These are phyloP conservation scores for Acanthamoeba royreba DNA, from an alignment of 208 protist genomes.

Conservation along the genomic window DNA sequence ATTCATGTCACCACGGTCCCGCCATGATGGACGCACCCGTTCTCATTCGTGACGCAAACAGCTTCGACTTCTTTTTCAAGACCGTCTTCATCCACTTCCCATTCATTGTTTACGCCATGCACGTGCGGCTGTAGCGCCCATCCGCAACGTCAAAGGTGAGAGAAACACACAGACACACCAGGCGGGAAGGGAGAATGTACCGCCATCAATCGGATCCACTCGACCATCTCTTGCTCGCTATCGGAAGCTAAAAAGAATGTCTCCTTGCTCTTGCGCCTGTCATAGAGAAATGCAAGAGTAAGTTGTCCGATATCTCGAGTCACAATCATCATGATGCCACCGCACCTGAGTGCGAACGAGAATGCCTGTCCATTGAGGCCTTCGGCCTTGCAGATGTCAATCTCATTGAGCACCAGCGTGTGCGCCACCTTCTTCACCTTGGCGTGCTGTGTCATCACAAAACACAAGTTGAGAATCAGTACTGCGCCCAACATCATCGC, in stretches of 20 bases:
- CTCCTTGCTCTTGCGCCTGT: constrained; percentile 19
- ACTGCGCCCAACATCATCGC: background rate
- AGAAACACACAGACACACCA: background rate
- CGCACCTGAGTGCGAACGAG: background rate
- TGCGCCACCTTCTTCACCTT: background rate
- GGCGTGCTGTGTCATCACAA: background rate
- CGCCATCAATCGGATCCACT: constrained; percentile 28
- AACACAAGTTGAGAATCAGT: background rate
- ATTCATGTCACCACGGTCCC: too few species aligned
- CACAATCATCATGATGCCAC: background rate
- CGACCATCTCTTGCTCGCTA: constrained; percentile 7
- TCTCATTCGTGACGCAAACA: constrained; percentile 1
- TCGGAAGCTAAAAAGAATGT: background rate
- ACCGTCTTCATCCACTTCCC: background rate
- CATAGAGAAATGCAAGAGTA: background rate
- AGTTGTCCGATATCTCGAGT: background rate
- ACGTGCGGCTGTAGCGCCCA: constrained; percentile 15
- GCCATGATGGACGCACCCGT: background rate
- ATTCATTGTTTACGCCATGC: background rate
- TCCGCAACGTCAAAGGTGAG: too few species aligned
- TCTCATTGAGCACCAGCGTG: background rate
- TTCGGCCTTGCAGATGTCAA: background rate
- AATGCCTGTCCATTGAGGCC: background rate
- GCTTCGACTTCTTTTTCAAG: constrained; percentile 16
- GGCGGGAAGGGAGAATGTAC: background rate